phyloP scores from a whole-genome alignment of 2,329 filamentous ascomycete genomes.

The Lanzia echinophila region DNA sequence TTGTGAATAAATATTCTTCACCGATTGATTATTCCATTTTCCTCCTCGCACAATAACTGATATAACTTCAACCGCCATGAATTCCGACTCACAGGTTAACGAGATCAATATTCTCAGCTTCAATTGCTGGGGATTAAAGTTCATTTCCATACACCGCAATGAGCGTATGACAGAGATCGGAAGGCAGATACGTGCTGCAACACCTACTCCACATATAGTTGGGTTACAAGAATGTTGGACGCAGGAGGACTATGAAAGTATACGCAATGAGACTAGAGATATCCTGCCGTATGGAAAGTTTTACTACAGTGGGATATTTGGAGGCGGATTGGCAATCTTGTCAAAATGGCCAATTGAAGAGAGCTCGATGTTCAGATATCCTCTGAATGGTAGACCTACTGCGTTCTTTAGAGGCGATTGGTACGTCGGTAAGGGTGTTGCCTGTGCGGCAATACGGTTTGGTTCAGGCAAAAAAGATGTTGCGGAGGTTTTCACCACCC shows the following conservation, averaged over 20 bases:
- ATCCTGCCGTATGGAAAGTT: slow-evolving; percentile 88
- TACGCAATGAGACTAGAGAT: slow-evolving; percentile 64
- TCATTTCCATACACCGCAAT: slow-evolving; percentile 68
- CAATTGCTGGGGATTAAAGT: slow-evolving; percentile 97
- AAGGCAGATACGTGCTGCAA: slow-evolving; percentile 61
- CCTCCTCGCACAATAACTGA: too few species aligned
- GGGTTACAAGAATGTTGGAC: slow-evolving; percentile 96
- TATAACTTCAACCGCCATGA: neutral
- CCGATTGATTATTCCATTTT: too few species aligned
- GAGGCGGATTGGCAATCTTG: slow-evolving; percentile 80
- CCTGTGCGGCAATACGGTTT: slow-evolving; percentile 70
- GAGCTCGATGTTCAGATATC: slow-evolving; percentile 77
- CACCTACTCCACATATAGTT: slow-evolving; percentile 73
- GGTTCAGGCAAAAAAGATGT: slow-evolving; percentile 59
- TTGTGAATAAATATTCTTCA: too few species aligned
- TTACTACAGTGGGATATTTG: slow-evolving; percentile 84
- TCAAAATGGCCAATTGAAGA: slow-evolving; percentile 90
- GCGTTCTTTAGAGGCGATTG: slow-evolving; percentile 94
- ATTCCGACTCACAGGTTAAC: neutral
- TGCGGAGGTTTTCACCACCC: slow-evolving; percentile 88
- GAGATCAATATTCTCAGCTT: slow-evolving; percentile 76
- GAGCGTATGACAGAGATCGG: slow-evolving; percentile 81
- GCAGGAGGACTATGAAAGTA: slow-evolving; percentile 71
- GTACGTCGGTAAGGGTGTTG: slow-evolving; percentile 93
- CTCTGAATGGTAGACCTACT: slow-evolving; percentile 87